A percentile compares a stretch with the other conserved stretches of the same genome.
These are phyloP conservation scores for Chrysanthemum makinoi DNA, from an alignment of 129 eudicot genomes.

Conservation along the genomic window DNA sequence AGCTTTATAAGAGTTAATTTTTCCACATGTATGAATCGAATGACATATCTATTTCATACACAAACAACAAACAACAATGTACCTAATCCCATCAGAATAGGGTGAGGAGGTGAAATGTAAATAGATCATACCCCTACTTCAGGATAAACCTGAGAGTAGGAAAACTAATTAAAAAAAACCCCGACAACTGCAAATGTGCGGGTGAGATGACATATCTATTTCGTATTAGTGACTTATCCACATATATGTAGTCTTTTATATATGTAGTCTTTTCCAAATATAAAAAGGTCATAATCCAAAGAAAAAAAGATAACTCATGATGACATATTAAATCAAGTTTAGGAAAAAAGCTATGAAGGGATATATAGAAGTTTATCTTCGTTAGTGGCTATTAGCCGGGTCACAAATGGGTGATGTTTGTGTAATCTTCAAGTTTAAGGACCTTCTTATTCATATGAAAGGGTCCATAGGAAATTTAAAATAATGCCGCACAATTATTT, in stretches of 20 bases:
- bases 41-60: neutral
- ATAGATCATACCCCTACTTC: too few species aligned
- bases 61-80: too few species aligned
- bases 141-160: too few species aligned
- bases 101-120: too few species aligned
- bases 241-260: conserved; percentile 4
- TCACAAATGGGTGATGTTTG: conserved; percentile 22
- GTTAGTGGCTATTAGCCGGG: conserved; percentile 21
- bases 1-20: neutral
- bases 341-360: conserved; percentile 11
- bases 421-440: conserved; percentile 26
- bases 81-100: too few species aligned
- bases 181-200: too few species aligned
- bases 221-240: conserved; percentile 7
- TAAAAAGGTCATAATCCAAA: conserved; percentile 19
- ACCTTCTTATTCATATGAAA: conserved; percentile 6
- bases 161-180: too few species aligned
- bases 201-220: neutral
- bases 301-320: conserved; percentile 23
- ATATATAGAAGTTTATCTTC: conserved; percentile 28
- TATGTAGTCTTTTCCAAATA: conserved; percentile 4
- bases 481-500: conserved; percentile 13
- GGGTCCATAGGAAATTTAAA: conserved; percentile 28
- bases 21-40: neutral
- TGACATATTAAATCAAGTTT: conserved; percentile 23